A percentile compares a stretch with the other conserved stretches of the same genome.
phyloP scores from a whole-genome alignment of 331 rosid genomes.

The Acacia pycnantha region DNA sequence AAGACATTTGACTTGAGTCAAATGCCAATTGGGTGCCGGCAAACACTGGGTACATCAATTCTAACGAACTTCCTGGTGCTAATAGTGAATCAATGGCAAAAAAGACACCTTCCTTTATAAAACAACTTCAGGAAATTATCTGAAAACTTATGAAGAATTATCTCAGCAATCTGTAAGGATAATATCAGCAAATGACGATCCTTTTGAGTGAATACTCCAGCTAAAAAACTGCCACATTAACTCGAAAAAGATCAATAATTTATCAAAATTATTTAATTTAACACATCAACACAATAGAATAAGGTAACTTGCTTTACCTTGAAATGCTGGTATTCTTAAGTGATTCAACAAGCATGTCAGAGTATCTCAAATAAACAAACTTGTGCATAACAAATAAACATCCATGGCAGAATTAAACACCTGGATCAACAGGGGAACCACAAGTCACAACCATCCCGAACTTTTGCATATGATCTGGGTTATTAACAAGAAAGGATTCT shows the following conservation, averaged over 20 bases:
- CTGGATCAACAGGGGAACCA: conserved; percentile 88
- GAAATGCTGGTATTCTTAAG: conserved; percentile 74
- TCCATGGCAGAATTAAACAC: conserved; percentile 88
- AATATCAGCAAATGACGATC: conserved; percentile 83
- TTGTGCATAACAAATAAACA: conserved; percentile 80
- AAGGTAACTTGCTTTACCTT: conserved; percentile 57
- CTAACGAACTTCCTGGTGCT: conserved; percentile 61
- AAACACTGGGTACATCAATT: conserved; percentile 55
- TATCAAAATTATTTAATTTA: conserved; percentile 28
- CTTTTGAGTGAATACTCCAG: conserved; percentile 91
- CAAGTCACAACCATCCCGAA: conserved; percentile 71
- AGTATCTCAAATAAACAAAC: conserved; percentile 65
- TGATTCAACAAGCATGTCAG: conserved; percentile 71
- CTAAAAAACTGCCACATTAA: conserved; percentile 74
- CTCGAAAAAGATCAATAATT: conserved; percentile 29
- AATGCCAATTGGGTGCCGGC: conserved; percentile 48
- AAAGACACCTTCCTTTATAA: conserved; percentile 89
- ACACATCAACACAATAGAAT: conserved; percentile 16
- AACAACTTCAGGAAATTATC: conserved; percentile 67
- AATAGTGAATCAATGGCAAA: conserved; percentile 80
- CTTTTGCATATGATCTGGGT: conserved; percentile 64
- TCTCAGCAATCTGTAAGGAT: conserved; percentile 75
- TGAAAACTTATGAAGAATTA: conserved; percentile 73
- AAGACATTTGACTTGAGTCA: conserved; percentile 56
- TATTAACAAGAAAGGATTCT: conserved; percentile 58